Percentiles rank a stretch among this genome's conserved stretches.
Conservation (phyloP, 2,329 filamentous ascomycete species). For the Amauroascus verrucosus region DNA sequence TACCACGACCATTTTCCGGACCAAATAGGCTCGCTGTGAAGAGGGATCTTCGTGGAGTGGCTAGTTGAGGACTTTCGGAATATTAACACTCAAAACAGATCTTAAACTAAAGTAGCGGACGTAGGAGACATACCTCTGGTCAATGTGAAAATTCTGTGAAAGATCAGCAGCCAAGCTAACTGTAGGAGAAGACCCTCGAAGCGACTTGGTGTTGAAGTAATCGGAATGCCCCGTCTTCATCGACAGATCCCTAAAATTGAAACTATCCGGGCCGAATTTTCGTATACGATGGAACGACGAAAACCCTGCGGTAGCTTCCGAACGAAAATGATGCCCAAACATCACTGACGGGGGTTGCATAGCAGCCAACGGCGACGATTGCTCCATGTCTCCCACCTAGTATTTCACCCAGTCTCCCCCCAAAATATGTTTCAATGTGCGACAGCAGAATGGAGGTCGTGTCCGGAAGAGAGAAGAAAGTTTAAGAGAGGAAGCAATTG, state of each 20-base stretch:
- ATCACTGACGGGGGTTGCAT: slow-evolving; percentile 66
- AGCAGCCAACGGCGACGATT: slow-evolving; percentile 85
- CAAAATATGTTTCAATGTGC: not conserved
- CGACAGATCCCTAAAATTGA: slow-evolving; percentile 66
- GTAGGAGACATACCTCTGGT: slow-evolving; percentile 61
- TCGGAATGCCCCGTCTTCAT: slow-evolving; percentile 60
- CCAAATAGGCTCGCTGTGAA: slow-evolving; percentile 65
- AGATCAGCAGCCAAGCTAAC: slow-evolving; percentile 85
- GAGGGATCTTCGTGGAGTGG: slow-evolving; percentile 72
- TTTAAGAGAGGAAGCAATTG: not conserved
- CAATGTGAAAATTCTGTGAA: slow-evolving; percentile 93
- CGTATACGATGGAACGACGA: slow-evolving; percentile 45
- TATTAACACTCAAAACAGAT: slow-evolving; percentile 14
- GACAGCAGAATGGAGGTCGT: not conserved
- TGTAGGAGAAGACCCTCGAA: slow-evolving; percentile 79
- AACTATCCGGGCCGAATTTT: slow-evolving; percentile 52
- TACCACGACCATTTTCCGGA: slow-evolving; percentile 50
- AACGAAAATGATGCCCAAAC: slow-evolving; percentile 52
- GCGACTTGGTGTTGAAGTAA: slow-evolving; percentile 71
- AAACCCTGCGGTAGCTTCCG: slow-evolving; percentile 40
- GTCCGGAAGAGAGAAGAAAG: not conserved
- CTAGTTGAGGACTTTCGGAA: slow-evolving; percentile 60
- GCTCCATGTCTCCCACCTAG: slow-evolving; percentile 56
- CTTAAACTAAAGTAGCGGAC: slow-evolving; percentile 9
- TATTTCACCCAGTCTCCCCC: not conserved